A percentile compares a stretch with the other conserved stretches of the same genome.
phyloP scores from a whole-genome alignment of 768 basidiomycete species.

The Pholiota molesta region DNA sequence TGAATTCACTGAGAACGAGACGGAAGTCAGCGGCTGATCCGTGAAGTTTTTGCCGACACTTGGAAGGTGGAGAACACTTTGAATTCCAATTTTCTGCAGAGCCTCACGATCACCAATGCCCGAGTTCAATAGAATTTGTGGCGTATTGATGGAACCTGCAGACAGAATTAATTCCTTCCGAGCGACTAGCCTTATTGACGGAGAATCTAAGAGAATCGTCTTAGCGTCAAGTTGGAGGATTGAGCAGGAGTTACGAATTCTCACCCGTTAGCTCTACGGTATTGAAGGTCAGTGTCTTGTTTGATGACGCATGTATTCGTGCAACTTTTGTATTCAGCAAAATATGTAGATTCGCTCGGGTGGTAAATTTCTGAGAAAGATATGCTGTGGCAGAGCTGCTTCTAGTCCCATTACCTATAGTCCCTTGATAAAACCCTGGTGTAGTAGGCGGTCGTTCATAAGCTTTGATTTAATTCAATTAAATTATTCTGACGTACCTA shows the following conservation, averaged over 20 bases:
- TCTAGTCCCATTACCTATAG: slow-evolving; percentile 23
- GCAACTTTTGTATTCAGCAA: slow-evolving; percentile 28
- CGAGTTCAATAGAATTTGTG: slow-evolving; percentile 35
- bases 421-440: slow-evolving; percentile 22
- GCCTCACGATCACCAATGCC: slow-evolving; percentile 33
- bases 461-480: too few relatives aligned
- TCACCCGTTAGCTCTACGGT: slow-evolving; percentile 10
- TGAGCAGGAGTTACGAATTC: background rate
- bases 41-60: slow-evolving; percentile 34
- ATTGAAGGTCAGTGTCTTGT: slow-evolving; percentile 8
- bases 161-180: slow-evolving; percentile 39
- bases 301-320: slow-evolving; percentile 15
- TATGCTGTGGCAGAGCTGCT: slow-evolving; percentile 24
- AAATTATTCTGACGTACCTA: slow-evolving; percentile 25
- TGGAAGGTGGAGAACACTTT: slow-evolving; percentile 28
- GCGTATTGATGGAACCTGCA: slow-evolving; percentile 38
- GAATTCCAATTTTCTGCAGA: slow-evolving; percentile 26
- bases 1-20: slow-evolving; percentile 29
- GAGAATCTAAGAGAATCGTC: slow-evolving; percentile 5
- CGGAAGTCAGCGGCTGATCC: slow-evolving; percentile 30
- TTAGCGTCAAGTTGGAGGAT: background rate
- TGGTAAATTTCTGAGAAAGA: slow-evolving; percentile 15
- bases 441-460: background rate
- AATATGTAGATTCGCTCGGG: slow-evolving; percentile 21
- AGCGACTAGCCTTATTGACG: slow-evolving; percentile 22